Evolutionary conservation across 495 filamentous ascomycete genomes (phyloP), one percentile per base, ranked within the genome.

Genomic region (Venustampulla echinocandica): DNA sequence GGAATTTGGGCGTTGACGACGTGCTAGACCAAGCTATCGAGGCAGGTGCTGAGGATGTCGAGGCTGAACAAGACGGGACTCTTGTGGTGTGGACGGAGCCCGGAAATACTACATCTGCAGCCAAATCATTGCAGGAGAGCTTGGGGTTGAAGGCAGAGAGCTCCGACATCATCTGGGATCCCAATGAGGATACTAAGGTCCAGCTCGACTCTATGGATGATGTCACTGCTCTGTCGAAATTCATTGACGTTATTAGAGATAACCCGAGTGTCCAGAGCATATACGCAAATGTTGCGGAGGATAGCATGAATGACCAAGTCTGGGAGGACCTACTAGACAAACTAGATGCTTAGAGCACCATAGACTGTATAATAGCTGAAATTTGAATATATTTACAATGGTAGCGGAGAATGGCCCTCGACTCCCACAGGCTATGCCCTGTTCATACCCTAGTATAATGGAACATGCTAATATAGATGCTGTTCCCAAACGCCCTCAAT

Each of bases 11-110:
- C 21, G 67, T 79, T n/a, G 89, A 95, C 45, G 75, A 84, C 18
- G 75, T 86, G 32, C 65, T 97, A 52, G 92, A 95, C 52, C 73
- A 81, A 27, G 87, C 84, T 5, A 77, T 97, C 32, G 90, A 99
- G 47, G 82, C 81, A 15, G 90, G 88, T 11, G 88, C 83, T 5
- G 77, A 83, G 47, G 92, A 96, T 59, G 74, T 94, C 2, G 77
- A 83, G 23, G 69, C 76, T 34, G 83, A 84, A 54, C 76, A 78
- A 7, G 75, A 85, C 6, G 82, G 79, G 5, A 78, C 79, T 32
- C 63, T 95, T 11, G 64, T 86, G 15, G 66, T 96, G 2, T 85
- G 75, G 63, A 90, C 86, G 0, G 80, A 88, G 53, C 84, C 87
- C 0, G 74, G 69, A 7, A 70, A 74, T 49, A 89, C 81, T 0